Base-by-base conservation (phyloP, 768 basidiomycete species). In the Amanita muscaria region DNA sequence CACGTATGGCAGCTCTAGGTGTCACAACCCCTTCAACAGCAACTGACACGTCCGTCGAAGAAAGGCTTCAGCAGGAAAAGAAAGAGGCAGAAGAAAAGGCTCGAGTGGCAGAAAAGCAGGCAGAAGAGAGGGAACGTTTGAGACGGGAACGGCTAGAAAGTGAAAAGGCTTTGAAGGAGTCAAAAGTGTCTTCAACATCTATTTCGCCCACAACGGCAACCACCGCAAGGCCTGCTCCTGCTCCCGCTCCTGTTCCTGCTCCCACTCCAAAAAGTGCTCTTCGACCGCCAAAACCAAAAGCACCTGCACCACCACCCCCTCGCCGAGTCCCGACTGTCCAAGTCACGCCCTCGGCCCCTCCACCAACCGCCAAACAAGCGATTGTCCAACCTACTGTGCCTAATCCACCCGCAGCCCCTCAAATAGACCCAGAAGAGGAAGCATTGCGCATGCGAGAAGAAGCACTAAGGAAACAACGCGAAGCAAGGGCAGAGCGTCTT, bases 71-170 rank as follows among this genome's bases (percentile, higher is more conserved):
- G 29, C 72, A 80, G 53, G 94, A 98, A 56, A 87, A 84, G 69
- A 80, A 76, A 57, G 94, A 96, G 58, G 93, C 93, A 0, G 92
- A 91, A 51, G 87, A 89, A 59, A 89, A 87, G 60, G 77, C 76
- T 0, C 74, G 70, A 45, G 66, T 72, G 38, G 92, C 90, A 0
- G 92, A 96, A 60, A 73, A 73, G 50, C 80, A 86, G 53, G 83
- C 85, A 2, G 83, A 84, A 51, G 87, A 87, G 49, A 70, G 92
- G 45, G 88, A 91, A 55, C 71, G 72, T 39, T 59, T 76, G 32
- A 72, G 94, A 35, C 72, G 67, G 51, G 84, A 87, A 52, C 70
- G 88, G 40, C 59, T 98, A 30, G 86, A 85, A 35, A 76, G 70
- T 27, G 91, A 88, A 62, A 82, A 77, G 58, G 80, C 77, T 1